phyloP scores from a whole-genome alignment of 768 basidiomycete species.

The Cubamyces sp. region DNA sequence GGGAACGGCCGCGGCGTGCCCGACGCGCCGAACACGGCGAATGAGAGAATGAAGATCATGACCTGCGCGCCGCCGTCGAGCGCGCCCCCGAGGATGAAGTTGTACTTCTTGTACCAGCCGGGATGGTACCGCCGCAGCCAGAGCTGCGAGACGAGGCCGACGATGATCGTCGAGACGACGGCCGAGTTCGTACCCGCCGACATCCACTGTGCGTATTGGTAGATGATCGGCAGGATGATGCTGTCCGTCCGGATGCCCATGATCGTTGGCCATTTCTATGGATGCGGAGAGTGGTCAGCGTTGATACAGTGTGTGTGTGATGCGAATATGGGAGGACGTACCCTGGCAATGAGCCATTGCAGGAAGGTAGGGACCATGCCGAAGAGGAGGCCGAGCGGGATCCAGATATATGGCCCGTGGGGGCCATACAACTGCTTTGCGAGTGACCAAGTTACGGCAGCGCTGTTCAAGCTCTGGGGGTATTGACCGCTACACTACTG shows the following conservation, averaged over 20 bases:
- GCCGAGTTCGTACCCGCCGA: conserved; percentile 61
- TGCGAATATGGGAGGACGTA: conserved; percentile 26
- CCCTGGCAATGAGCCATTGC: conserved; percentile 59
- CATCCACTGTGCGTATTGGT: conserved; percentile 45
- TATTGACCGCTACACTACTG: conserved; percentile 45
- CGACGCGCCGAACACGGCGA: conserved; percentile 66
- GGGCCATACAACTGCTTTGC: conserved; percentile 60
- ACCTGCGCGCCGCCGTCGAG: conserved; percentile 68
- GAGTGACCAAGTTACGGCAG: conserved; percentile 67
- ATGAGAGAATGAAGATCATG: conserved; percentile 66
- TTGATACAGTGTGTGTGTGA: neutral
- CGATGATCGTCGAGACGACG: conserved; percentile 44
- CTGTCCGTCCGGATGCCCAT: conserved; percentile 53
- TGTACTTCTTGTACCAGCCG: conserved; percentile 69
- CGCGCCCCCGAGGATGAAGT: conserved; percentile 66
- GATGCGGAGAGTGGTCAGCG: neutral
- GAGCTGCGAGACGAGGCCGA: conserved; percentile 49
- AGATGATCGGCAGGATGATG: conserved; percentile 61
- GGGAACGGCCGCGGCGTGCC: conserved; percentile 56
- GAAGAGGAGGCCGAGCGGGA: conserved; percentile 57
- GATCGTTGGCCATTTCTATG: conserved; percentile 57
- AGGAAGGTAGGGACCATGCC: conserved; percentile 56
- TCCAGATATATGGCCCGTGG: conserved; percentile 57
- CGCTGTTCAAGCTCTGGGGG: conserved; percentile 56
- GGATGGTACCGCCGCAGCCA: conserved; percentile 63